Percentiles rank a stretch among this genome's conserved stretches.
Evolutionary conservation across 345 rosid genomes (phyloP).

Genomic region (Camelina laxa): DNA sequence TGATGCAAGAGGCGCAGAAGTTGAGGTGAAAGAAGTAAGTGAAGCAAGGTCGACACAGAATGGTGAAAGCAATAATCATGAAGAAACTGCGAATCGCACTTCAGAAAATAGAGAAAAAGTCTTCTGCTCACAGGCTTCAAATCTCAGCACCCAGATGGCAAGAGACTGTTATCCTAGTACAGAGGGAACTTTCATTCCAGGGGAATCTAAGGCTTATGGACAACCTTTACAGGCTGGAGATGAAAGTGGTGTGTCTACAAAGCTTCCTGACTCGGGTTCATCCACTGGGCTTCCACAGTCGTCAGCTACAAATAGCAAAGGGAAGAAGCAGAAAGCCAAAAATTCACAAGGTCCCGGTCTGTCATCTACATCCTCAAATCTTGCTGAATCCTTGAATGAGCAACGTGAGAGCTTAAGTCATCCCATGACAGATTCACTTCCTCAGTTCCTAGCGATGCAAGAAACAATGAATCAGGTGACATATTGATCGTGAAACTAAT

Average conservation of each 20-base stretch:
- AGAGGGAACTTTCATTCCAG: conserved; percentile 50
- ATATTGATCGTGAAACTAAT: conserved; percentile 19
- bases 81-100: conserved; percentile 46
- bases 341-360: conserved; percentile 55
- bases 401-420: conserved; percentile 49
- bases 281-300: conserved; percentile 47
- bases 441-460: conserved; percentile 67
- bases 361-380: conserved; percentile 62
- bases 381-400: conserved; percentile 59
- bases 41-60: conserved; percentile 56
- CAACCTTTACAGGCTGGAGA: conserved; percentile 49
- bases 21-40: conserved; percentile 70
- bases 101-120: conserved; percentile 56
- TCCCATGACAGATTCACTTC: conserved; percentile 48
- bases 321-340: conserved; percentile 68
- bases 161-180: conserved; percentile 56
- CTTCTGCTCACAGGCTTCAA: conserved; percentile 73
- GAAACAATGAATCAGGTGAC: conserved; percentile 81
- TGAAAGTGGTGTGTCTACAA: conserved; percentile 53
- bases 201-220: conserved; percentile 47
- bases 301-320: conserved; percentile 53
- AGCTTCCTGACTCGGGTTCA: conserved; percentile 51
- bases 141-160: conserved; percentile 64
- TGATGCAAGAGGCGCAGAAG: conserved; percentile 51
- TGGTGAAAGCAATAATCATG: conserved; percentile 52